Percentiles rank a stretch among this genome's conserved stretches.
phyloP scores from a whole-genome alignment of 192 early-diverging fungal genomes.

The Rhizophagus sp. region DNA sequence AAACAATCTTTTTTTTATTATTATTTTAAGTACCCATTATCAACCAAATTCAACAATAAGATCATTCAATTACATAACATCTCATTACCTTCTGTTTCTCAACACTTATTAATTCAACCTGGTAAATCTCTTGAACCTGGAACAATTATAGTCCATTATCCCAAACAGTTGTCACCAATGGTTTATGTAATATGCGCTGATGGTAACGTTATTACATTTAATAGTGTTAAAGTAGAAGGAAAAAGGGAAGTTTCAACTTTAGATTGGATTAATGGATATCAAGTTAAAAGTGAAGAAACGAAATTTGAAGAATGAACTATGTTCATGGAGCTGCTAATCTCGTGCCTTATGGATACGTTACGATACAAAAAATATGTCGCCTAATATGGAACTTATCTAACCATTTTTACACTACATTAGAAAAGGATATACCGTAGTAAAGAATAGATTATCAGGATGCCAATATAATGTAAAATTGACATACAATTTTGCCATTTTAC shows the following conservation, averaged over 20 bases:
- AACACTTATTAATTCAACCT: constrained; percentile 18
- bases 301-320: constrained; percentile 29
- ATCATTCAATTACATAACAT: constrained; percentile 48
- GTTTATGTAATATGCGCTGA: constrained; percentile 11
- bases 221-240: constrained; percentile 58
- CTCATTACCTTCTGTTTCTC: constrained; percentile 29
- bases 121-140: constrained; percentile 13
- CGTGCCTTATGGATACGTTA: too few relatives aligned
- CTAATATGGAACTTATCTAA: too few relatives aligned
- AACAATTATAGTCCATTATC: constrained; percentile 34
- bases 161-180: constrained; percentile 12
- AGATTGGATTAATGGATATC: constrained; percentile 78
- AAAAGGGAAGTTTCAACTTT: constrained; percentile 54
- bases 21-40: constrained; percentile 51
- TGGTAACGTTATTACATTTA: constrained; percentile 16
- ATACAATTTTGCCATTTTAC: too few relatives aligned
- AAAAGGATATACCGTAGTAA: too few relatives aligned
- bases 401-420: too few relatives aligned
- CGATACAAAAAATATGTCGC: too few relatives aligned
- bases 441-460: too few relatives aligned
- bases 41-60: constrained; percentile 46
- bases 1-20: constrained; percentile 17
- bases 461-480: too few relatives aligned
- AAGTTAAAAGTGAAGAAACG: constrained; percentile 36
- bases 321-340: neutral